Evolutionary conservation across 441 rosid genomes (phyloP).

Genomic region (Metrosideros polymorpha): DNA sequence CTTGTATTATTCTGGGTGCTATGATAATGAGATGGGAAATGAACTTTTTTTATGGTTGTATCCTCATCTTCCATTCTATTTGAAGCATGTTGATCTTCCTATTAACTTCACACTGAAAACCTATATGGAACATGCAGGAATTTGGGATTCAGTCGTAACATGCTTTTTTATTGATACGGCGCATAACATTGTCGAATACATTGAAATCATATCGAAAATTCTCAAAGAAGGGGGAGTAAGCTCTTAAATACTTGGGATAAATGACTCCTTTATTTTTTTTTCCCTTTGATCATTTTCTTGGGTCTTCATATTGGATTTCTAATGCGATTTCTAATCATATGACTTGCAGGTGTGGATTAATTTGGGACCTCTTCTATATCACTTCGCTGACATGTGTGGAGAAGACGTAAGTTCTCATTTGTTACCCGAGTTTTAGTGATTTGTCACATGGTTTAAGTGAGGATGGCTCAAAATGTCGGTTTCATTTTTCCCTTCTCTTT

Average conservation of each 20-base stretch:
- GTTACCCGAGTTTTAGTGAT: not conserved
- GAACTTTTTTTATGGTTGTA: not conserved
- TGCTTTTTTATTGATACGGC: conserved; percentile 98
- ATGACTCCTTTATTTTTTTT: not conserved
- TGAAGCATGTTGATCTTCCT: not conserved
- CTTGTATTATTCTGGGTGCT: not conserved
- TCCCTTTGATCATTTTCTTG: not conserved
- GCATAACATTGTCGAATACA: conserved; percentile 85
- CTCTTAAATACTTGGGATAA: conserved; percentile 8
- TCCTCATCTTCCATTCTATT: not conserved
- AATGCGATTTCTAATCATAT: not conserved
- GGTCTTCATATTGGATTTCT: not conserved
- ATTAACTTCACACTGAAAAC: not conserved
- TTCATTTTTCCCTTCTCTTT: not conserved
- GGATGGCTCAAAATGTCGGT: not conserved
- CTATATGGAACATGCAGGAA: conserved; percentile 40
- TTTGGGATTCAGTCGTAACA: conserved; percentile 95
- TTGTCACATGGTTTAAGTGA: not conserved
- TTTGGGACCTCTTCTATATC: conserved; percentile 89
- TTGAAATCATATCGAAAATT: conserved; percentile 86
- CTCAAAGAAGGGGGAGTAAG: conserved; percentile 93
- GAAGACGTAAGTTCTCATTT: conserved; percentile 55
- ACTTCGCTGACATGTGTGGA: conserved; percentile 83
- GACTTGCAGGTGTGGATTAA: conserved; percentile 85
- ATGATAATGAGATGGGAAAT: not conserved